Base-by-base conservation (phyloP, 176 grass and related monocot species). In the Oropetium thomaeum region DNA sequence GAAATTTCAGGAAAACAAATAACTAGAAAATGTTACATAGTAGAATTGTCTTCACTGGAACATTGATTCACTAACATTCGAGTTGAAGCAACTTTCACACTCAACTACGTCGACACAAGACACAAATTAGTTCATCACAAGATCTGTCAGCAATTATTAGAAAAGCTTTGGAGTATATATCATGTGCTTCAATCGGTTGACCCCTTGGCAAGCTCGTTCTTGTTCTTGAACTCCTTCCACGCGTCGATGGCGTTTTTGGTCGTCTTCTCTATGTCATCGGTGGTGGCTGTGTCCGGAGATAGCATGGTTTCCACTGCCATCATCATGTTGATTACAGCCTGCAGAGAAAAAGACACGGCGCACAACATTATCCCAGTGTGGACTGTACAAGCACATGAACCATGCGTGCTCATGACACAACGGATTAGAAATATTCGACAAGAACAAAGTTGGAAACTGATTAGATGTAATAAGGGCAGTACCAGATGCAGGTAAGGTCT, bases 301-400 rank as follows among this genome's bases (percentile, higher is more conserved):
- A 85, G 5, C 87, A 90, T 90, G 8, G 59, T 55, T 58, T 94
- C 85, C 82, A 88, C 80, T 42, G 74, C 75, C 61, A 91, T 79
- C 88, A 94, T 83, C 79, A 83, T 88, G 58, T 94, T 81, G 69
- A 91, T 83, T 39, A 84, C 70, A 78, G 82, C 82, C 88, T 94
- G n/a, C n/a, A 74, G 2, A 60, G 17, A 77, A 69, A 64, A 65
- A 40, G 32, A 25, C 20, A 35, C 25, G 3, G 9, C 26, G 12
- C 22, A 20, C 6, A 32, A 77, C 0, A 51, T 55, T 32, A 52
- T 7, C 0, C 0, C 20, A 42, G 40, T 42, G 9, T 42, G 0
- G 40, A 42, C 40, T 42, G 12, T 44, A 15, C 11, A 40, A 40
- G 38, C 38, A 40, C 38, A 40, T 9, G 10, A 40, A 40, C 1